A percentile compares a stretch with the other conserved stretches of the same genome.
Conservation (phyloP, 2,329 filamentous ascomycete genomes). For the Fusarium albosuccineum region DNA sequence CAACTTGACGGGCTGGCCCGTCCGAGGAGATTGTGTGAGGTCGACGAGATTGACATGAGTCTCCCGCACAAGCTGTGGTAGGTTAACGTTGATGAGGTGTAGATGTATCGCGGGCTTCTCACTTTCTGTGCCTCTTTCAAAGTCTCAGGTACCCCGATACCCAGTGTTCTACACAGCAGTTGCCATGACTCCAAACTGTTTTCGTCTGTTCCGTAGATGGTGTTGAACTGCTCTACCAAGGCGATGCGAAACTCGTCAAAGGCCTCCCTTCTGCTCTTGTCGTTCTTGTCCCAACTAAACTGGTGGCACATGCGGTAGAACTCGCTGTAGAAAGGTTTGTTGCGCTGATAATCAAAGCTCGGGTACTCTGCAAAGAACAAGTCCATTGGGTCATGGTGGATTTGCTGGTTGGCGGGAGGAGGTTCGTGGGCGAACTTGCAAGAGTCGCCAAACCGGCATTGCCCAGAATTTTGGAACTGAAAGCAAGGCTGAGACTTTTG, state of each 20-base stretch:
- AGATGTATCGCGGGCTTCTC: neutral
- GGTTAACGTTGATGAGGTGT: neutral
- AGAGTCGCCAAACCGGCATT: slow-evolving; percentile 2
- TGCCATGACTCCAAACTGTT: slow-evolving; percentile 12
- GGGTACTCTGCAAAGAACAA: slow-evolving; percentile 25
- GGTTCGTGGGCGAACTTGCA: slow-evolving; percentile 17
- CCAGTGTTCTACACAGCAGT: slow-evolving; percentile 19
- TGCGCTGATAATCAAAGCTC: slow-evolving; percentile 10
- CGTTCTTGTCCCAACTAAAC: neutral
- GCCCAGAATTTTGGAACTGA: neutral
- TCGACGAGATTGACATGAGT: slow-evolving; percentile 32
- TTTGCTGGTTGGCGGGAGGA: neutral
- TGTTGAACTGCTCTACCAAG: slow-evolving; percentile 22
- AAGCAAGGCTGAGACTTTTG: too few species aligned
- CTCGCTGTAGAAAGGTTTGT: slow-evolving; percentile 17
- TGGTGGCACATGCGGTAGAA: slow-evolving; percentile 20
- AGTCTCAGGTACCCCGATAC: slow-evolving; percentile 12
- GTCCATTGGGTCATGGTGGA: slow-evolving; percentile 13
- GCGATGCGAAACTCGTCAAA: slow-evolving; percentile 21
- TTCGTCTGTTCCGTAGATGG: slow-evolving; percentile 24
- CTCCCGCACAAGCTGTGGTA: slow-evolving; percentile 8
- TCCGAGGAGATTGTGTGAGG: slow-evolving; percentile 13
- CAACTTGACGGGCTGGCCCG: slow-evolving; percentile 2
- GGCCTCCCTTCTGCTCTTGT: neutral
- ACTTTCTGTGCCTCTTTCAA: slow-evolving; percentile 22